Base-by-base conservation (phyloP, 2,329 filamentous ascomycete genomes). In the Intubia oerlemansii region DNA sequence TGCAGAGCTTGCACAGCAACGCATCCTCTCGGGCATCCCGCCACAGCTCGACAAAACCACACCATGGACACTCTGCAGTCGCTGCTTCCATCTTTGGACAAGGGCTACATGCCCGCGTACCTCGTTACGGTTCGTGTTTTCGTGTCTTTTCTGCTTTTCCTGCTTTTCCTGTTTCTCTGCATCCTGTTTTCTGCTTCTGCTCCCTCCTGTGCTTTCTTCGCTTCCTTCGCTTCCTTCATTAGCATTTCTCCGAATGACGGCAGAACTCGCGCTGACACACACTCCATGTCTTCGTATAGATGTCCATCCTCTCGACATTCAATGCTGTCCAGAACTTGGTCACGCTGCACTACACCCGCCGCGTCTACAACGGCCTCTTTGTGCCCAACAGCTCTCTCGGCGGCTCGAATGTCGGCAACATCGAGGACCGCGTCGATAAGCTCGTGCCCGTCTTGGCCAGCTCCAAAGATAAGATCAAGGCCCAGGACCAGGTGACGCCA, bases 321-420 rank as follows among this genome's bases (percentile, higher is more conserved):
- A 98, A 98, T 59, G 76, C 71, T 20, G 47, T 90, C 26, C 84
- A 93, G 57, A 70, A 78, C 45, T 90, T 91, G 53, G 44, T 57
- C 20, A 90, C 81, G 12, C 62, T 84, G 4, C 61, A 71, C 48
- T 90, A 79, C 54, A 82, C 82, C 7, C 69, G 73, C n/a, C 75
- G 80, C 48, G 67, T 95, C 44, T 98, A 95, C 59, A 68, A 74
- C 40, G 70, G 70, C 35, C 53, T 53, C 37, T 69, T 67, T 41
- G 51, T 69, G 13, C 49, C 53, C 30, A 66, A 66, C 53, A 34
- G 49, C 22, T 44, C 49, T 18, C 48, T 64, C 9, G 49, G 49
- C 8, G 44, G 32, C 48, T 54, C 29, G 42, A 45, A 25, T n/a
- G 3, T n/a, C 20, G 13, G 10, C n/a, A n/a, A 5, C 23, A 5